phyloP scores from a whole-genome alignment of 345 rosid genomes.

The Turritis glabra region DNA sequence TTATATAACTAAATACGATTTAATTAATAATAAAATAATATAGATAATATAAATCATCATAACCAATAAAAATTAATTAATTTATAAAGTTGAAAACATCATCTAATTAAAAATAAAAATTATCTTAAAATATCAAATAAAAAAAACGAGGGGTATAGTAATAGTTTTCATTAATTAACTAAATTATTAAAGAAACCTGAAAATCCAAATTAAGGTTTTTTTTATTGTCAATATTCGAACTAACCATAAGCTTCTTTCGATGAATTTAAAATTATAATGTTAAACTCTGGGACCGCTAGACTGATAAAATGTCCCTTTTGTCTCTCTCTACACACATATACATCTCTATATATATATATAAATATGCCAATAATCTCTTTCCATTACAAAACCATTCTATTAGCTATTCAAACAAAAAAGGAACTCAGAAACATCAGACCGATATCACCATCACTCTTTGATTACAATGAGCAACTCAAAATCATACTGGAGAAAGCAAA shows the following conservation, averaged over 20 bases:
- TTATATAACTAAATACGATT: no score
- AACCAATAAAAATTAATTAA: no score
- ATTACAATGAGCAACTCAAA: conserved; percentile 39
- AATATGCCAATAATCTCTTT: conserved; percentile 22
- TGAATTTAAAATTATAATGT: neutral
- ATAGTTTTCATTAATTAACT: neutral
- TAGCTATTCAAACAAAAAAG: conserved; percentile 9
- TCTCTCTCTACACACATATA: conserved; percentile 31
- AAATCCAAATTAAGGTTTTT: neutral
- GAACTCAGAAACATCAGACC: neutral
- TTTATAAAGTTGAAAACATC: no score
- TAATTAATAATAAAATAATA: no score
- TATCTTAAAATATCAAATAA: no score
- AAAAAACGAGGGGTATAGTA: no score
- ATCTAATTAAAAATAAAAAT: no score
- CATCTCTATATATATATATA: neutral
- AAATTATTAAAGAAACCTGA: neutral
- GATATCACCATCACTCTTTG: conserved; percentile 8
- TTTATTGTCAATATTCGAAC: neutral
- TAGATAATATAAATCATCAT: no score
- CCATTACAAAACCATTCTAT: conserved; percentile 16
- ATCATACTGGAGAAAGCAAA: conserved; percentile 54
- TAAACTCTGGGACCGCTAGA: conserved; percentile 44
- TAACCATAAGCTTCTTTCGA: conserved; percentile 1
- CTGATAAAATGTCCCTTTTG: conserved; percentile 75